Evolutionary conservation across 257 asterid genomes (phyloP), one percentile per base, ranked within the genome.

Genomic region (Penstemon davidsonii): DNA sequence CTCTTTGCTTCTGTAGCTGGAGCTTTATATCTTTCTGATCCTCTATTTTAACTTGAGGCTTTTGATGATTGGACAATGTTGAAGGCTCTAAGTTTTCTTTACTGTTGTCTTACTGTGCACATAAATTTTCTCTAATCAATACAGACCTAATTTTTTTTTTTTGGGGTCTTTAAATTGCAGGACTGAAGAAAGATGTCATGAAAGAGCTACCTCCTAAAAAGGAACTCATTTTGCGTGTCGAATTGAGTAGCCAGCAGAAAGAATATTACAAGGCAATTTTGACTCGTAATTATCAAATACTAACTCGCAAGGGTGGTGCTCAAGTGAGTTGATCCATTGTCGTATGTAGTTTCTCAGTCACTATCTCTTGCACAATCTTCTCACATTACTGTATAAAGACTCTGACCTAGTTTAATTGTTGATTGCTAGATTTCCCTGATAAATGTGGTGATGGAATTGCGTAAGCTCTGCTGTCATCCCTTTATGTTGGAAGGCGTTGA

Each of bases 401-500:
- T 62, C 55, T 25, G 47, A 63, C 55, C 56, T 46, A 46, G 42
- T 63, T 46, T 63, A 19, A 7, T 19, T 46, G 11, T 63, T 46
- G 56, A 25, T 3, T 66, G 72, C 84, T 70, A 93, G 99, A 90
- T 90, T 69, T 93, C 99, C 40, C 97, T 93, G 52, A 87, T 84
- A 69, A 93, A 93, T 77, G 99, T 93, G 85, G 95, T 93, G 76
- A 93, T 93, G 99, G 99, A 93, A 80, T 91, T 93, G 77, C 96
- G 99, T 81, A 93, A 93, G 77, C 97, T 93, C 55, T 93, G 97
- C 66, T 90, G 99, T 80, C 99, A 93, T 80, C 96, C 95, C 50
- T 94, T 88, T 79, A 88, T 94, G 97, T 73, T 94, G 80, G 97
- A 88, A 89, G 99, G 99, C 3, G 99, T 94, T 79, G 97, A 91